A percentile compares a stretch with the other conserved stretches of the same genome.
phyloP scores from a whole-genome alignment of 2,329 filamentous ascomycete species.

The Aspergillus calidoustus region DNA sequence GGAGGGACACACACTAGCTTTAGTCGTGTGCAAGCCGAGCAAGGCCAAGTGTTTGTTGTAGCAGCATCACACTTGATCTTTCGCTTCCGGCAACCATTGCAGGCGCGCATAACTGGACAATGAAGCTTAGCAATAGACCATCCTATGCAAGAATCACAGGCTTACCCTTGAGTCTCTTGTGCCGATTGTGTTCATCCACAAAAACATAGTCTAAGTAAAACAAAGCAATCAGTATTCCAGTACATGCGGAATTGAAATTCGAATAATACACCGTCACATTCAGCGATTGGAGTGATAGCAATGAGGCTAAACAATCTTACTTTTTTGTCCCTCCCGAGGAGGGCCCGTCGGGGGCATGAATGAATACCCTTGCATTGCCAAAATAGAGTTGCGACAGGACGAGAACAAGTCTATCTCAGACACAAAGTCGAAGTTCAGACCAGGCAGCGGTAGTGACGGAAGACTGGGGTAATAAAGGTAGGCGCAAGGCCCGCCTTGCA shows the following conservation, averaged over 20 bases:
- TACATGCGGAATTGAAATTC: background rate
- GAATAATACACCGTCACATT: too few species aligned
- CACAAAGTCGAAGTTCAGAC: background rate
- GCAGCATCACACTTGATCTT: slow-evolving; percentile 99
- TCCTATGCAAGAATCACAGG: slow-evolving; percentile 12
- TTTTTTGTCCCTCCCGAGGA: slow-evolving; percentile 80
- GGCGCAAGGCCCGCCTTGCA: slow-evolving; percentile 29
- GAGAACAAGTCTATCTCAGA: background rate
- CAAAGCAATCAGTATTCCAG: slow-evolving; percentile 9
- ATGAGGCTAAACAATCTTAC: slow-evolving; percentile 56
- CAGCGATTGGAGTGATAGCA: background rate
- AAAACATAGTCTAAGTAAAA: slow-evolving; percentile 85
- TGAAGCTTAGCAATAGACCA: slow-evolving; percentile 18
- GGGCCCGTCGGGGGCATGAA: slow-evolving; percentile 70
- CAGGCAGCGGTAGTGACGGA: slow-evolving; percentile 38
- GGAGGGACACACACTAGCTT: slow-evolving; percentile 94
- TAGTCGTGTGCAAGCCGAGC: slow-evolving; percentile 86
- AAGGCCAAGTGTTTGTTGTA: slow-evolving; percentile 96
- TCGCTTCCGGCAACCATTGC: slow-evolving; percentile 88
- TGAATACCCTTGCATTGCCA: slow-evolving; percentile 72
- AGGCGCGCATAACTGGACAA: slow-evolving; percentile 87
- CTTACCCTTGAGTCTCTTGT: slow-evolving; percentile 92
- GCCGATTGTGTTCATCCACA: slow-evolving; percentile 96
- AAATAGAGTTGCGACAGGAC: slow-evolving; percentile 24
- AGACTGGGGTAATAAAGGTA: background rate